Base-by-base conservation (phyloP, 345 rosid species). In the Durio zibethinus region DNA sequence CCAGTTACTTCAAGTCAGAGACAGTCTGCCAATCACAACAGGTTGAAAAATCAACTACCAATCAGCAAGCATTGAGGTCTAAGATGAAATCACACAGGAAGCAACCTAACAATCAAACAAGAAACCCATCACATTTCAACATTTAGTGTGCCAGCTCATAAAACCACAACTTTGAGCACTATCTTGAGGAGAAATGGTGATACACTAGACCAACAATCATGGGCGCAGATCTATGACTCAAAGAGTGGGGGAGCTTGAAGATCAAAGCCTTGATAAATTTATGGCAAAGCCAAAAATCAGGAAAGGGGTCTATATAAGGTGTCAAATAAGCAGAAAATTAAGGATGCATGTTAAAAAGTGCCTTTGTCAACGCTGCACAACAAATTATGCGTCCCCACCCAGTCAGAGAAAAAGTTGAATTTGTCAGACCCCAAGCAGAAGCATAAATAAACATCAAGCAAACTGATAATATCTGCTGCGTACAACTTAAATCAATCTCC, bases 101-200 rank as follows among this genome's bases (percentile, higher is more conserved):
- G 62, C 15, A 47, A 27, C 16, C 1, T 8, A 48, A 47, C n/a
- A 15, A 70, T 16, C 40, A 70, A 70, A 29, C 56, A 16, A 47
- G 42, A 70, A 70, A 70, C 10, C 59, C 38, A 72, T 72, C 31
- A 72, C 18, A 52, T 57, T 72, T 72, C 20, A 11, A 52, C 43
- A 53, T 7, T 52, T 72, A 52, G 75, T 36, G 61, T 72, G 75
- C 29, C 29, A 53, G 31, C 62, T 20, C 45, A 72, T 72, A 72
- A 52, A 72, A 53, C 38, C 20, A 52, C 60, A 53, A 72, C 11
- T 52, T 33, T 31, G 20, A 33, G 25, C 14, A 18, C 43, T 50
- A 50, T 31, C 31, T 48, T 29, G 16, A 31, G 18, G 27, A n/a
- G 1, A 50, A 52, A 70, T 70, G 61, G 20, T 14, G 43, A 50